These are phyloP conservation scores for Aciculosporium take DNA, from an alignment of 2,329 filamentous ascomycete species.

Conservation along the genomic window DNA sequence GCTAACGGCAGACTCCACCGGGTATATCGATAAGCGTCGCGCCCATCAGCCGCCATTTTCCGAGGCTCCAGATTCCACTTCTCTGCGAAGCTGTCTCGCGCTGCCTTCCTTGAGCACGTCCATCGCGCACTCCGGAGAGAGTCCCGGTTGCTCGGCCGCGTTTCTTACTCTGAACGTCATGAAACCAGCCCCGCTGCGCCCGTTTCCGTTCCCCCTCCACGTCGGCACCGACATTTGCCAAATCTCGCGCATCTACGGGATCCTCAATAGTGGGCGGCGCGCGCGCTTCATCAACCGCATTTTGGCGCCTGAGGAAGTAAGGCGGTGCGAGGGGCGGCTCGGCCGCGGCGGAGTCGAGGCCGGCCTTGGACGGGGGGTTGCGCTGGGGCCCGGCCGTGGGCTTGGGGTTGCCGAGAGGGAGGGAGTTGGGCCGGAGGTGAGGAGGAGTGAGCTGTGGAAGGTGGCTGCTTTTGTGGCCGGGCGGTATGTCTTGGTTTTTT, in stretches of 20 bases:
- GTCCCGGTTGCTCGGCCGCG: no score
- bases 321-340: constrained; percentile 12
- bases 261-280: constrained; percentile 34
- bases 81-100: no score
- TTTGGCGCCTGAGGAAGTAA: constrained; percentile 24
- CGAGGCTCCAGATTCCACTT: no score
- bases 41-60: not conserved
- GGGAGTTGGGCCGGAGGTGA: not conserved
- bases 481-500: no score
- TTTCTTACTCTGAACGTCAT: not conserved
- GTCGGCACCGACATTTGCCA: constrained; percentile 71
- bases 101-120: no score
- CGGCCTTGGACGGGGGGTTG: no score
- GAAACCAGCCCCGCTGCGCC: constrained; percentile 8
- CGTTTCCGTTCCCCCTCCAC: constrained; percentile 50
- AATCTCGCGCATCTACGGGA: constrained; percentile 46
- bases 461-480: constrained; percentile 22
- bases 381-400: no score
- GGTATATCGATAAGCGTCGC: constrained; percentile 10
- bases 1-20: no score
- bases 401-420: no score
- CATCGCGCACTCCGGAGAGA: no score
- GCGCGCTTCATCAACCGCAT: constrained; percentile 33
- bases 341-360: not conserved
- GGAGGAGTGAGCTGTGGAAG: constrained; percentile 17